Evolutionary conservation across 2,329 filamentous ascomycete genomes (phyloP).

Genomic region (Camptophora hylomeconis): DNA sequence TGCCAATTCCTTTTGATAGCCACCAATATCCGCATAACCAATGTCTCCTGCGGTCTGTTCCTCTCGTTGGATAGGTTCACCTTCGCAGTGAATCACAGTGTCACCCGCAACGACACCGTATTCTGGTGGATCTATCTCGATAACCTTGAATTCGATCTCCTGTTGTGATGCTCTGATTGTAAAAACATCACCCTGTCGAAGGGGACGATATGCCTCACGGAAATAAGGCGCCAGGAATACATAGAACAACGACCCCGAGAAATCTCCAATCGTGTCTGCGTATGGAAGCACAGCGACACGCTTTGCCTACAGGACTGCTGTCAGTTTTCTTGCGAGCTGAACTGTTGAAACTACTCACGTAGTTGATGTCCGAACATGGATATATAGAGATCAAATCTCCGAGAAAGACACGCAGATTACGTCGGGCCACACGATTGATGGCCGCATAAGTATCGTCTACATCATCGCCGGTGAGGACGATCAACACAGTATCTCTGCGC

Average conservation of each 20-base stretch:
- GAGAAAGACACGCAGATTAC: constrained; percentile 97
- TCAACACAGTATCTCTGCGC: constrained; percentile 96
- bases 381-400: constrained; percentile 96
- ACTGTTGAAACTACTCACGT: constrained; percentile 47
- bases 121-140: constrained; percentile 95
- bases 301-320: constrained; percentile 57
- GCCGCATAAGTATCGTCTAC: constrained; percentile 93
- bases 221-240: constrained; percentile 99
- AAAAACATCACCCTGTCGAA: constrained; percentile 95
- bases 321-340: constrained; percentile 3
- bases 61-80: constrained; percentile 90
- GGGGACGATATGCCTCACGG: constrained; percentile 94
- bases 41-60: constrained; percentile 99
- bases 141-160: constrained; percentile 98
- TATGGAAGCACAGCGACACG: constrained; percentile 96
- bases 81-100: constrained; percentile 97
- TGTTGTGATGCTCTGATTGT: constrained; percentile 96
- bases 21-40: constrained; percentile 97
- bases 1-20: constrained; percentile 98
- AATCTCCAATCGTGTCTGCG: constrained; percentile 92
- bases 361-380: constrained; percentile 99
- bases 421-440: constrained; percentile 96
- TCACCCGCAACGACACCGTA: constrained; percentile 98
- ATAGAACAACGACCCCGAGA: constrained; percentile 95
- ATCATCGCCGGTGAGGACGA: constrained; percentile 93